These are phyloP conservation scores for Borovskyia barvae DNA, from an alignment of 208 protist genomes.

Conservation along the genomic window DNA sequence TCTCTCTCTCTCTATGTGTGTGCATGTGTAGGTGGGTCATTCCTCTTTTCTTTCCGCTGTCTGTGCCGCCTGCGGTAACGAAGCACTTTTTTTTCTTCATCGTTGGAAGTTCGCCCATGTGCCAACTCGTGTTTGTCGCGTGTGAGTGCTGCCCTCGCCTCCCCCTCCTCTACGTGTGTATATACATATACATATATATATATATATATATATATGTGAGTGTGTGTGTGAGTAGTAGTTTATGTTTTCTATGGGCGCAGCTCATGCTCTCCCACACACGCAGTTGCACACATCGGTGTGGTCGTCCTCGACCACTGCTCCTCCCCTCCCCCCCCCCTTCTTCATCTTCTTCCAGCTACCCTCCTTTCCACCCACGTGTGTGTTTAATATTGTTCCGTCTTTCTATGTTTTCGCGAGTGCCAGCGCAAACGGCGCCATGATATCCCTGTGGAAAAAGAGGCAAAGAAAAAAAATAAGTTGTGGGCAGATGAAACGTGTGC, in stretches of 20 bases:
- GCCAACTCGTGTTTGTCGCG: background rate
- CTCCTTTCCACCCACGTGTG: background rate
- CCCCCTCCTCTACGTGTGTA: background rate
- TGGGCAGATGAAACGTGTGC: no score
- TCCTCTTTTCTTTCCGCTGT: conserved; percentile 1
- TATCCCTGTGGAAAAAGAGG: no score
- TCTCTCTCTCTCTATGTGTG: no score
- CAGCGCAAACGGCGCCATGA: no score
- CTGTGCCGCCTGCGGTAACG: background rate
- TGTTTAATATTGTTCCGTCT: conserved; percentile 2
- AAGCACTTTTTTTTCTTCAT: conserved; percentile 2
- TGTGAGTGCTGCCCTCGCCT: background rate
- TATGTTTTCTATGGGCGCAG: no score
- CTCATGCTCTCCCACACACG: no score
- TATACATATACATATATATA: conserved; percentile 19
- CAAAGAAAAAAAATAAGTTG: no score
- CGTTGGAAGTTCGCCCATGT: conserved; percentile 1
- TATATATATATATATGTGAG: conserved; percentile 9
- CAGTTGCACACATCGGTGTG: no score
- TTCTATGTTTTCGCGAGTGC: background rate
- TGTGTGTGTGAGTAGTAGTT: background rate
- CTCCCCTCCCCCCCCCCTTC: background rate
- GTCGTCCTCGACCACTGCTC: background rate
- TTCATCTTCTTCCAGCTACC: background rate
- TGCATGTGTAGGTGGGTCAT: background rate